A percentile compares a stretch with the other conserved stretches of the same genome.
Evolutionary conservation across 2,329 filamentous ascomycete genomes (phyloP).

Genomic region (Claviceps arundinis): DNA sequence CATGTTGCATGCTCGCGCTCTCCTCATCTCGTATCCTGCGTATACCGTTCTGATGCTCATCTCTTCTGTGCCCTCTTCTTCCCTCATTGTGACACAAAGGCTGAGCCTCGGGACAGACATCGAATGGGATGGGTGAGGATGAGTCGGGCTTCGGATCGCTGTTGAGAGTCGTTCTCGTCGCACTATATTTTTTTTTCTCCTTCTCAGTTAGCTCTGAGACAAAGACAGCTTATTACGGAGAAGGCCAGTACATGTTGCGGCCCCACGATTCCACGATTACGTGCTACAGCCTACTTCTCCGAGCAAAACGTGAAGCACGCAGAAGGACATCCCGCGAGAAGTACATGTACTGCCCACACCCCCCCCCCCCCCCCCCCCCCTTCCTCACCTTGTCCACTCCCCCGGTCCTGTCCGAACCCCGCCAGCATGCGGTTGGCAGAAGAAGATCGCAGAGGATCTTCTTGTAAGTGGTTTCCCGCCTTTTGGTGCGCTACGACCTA

Average conservation of each 20-base stretch:
- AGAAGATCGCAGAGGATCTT: slow-evolving; percentile 7
- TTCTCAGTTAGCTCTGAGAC: neutral
- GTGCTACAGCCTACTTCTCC: neutral
- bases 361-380: slow-evolving; percentile 1
- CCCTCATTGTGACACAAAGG: neutral
- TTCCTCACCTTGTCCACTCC: slow-evolving; percentile 1
- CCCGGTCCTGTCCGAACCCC: neutral
- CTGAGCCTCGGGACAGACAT: neutral
- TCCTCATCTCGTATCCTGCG: neutral
- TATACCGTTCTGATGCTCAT: neutral
- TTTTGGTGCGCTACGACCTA: neutral
- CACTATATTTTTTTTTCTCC: neutral
- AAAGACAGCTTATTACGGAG: neutral
- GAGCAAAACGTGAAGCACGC: neutral
- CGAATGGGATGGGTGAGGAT: no score
- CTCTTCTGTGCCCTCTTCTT: neutral
- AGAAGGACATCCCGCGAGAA: neutral
- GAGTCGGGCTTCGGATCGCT: neutral
- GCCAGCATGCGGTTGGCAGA: slow-evolving; percentile 4
- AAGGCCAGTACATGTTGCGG: neutral
- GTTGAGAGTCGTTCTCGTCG: neutral
- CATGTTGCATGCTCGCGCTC: neutral
- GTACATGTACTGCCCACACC: neutral
- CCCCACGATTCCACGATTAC: neutral
- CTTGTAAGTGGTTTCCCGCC: slow-evolving; percentile 3